phyloP scores from a whole-genome alignment of 1,139 yeast genomes.

The Scheffersomyces cryptocercus region DNA sequence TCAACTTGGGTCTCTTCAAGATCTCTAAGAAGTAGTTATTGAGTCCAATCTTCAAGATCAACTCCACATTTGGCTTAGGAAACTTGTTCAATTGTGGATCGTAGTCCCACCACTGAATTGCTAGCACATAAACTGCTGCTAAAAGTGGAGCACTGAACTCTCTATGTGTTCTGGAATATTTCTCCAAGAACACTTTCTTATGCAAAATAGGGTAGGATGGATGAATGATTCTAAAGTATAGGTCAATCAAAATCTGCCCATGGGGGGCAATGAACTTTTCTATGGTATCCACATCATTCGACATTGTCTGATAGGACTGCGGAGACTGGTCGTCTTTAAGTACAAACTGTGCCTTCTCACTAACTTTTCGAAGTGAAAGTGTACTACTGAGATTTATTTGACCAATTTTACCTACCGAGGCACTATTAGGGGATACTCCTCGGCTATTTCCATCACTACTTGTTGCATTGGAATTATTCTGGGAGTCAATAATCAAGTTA shows the following conservation, averaged over 20 bases:
- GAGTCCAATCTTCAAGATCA: slow-evolving; percentile 48
- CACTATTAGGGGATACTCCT: not conserved
- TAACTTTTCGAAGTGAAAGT: slow-evolving; percentile 65
- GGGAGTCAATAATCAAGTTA: slow-evolving; percentile 52
- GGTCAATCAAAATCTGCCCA: slow-evolving; percentile 69
- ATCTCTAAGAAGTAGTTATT: slow-evolving; percentile 66
- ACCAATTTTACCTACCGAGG: slow-evolving; percentile 44
- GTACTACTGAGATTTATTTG: slow-evolving; percentile 62
- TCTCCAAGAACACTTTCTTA: slow-evolving; percentile 73
- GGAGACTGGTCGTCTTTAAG: slow-evolving; percentile 73
- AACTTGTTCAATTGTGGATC: slow-evolving; percentile 66
- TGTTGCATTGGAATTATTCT: slow-evolving; percentile 17
- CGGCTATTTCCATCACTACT: not conserved
- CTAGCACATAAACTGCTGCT: slow-evolving; percentile 74
- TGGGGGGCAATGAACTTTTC: slow-evolving; percentile 76
- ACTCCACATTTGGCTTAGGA: slow-evolving; percentile 65
- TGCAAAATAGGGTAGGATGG: slow-evolving; percentile 79
- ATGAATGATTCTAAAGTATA: slow-evolving; percentile 73
- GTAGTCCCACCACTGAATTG: slow-evolving; percentile 84
- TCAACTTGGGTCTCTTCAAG: slow-evolving; percentile 69
- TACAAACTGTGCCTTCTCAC: slow-evolving; percentile 63
- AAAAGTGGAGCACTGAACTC: slow-evolving; percentile 77
- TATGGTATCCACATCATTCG: slow-evolving; percentile 67
- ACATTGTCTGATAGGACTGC: slow-evolving; percentile 60
- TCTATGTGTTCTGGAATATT: slow-evolving; percentile 72